Percentiles rank a stretch among this genome's conserved stretches.
These are phyloP conservation scores for Torrubiellomyces zombiae DNA, from an alignment of 2,329 filamentous ascomycete genomes.

Conservation along the genomic window DNA sequence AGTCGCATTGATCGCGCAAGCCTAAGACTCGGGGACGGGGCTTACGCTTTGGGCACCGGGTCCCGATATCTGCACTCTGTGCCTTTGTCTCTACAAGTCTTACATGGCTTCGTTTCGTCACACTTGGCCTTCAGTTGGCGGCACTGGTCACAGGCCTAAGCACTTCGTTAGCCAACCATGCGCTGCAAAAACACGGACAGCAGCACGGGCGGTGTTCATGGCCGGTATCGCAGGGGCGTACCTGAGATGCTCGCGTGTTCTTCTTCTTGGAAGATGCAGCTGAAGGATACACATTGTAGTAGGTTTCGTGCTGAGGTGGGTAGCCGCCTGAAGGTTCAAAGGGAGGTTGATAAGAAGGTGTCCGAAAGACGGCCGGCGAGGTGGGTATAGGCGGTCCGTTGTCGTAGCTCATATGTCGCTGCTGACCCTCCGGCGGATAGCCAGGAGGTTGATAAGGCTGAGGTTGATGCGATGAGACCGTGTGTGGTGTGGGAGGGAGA, in stretches of 20 bases:
- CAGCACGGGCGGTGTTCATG: neutral
- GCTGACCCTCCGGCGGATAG: constrained; percentile 27
- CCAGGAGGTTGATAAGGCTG: constrained; percentile 13
- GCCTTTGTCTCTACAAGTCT: constrained; percentile 76
- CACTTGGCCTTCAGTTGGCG: constrained; percentile 80
- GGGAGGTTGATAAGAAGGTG: constrained; percentile 20
- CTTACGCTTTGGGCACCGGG: constrained; percentile 74
- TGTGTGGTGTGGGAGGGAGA: constrained; percentile 15
- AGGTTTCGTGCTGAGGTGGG: constrained; percentile 16
- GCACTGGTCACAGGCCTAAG: constrained; percentile 78
- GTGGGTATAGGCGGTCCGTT: constrained; percentile 27
- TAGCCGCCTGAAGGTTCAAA: constrained; percentile 20
- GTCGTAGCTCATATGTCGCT: constrained; percentile 38
- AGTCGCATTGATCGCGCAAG: too few relatives aligned
- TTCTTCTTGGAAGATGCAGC: constrained; percentile 35
- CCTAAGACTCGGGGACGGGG: too few relatives aligned
- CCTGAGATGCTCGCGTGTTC: constrained; percentile 49
- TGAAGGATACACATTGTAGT: constrained; percentile 25
- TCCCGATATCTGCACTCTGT: constrained; percentile 79
- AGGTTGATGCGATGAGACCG: constrained; percentile 15
- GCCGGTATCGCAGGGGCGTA: constrained; percentile 13
- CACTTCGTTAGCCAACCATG: constrained; percentile 4
- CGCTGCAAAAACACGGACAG: neutral
- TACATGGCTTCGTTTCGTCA: constrained; percentile 70
- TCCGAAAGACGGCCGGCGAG: constrained; percentile 26